Base-by-base conservation (phyloP, 768 basidiomycete species). In the Solioccasus polychromus region DNA sequence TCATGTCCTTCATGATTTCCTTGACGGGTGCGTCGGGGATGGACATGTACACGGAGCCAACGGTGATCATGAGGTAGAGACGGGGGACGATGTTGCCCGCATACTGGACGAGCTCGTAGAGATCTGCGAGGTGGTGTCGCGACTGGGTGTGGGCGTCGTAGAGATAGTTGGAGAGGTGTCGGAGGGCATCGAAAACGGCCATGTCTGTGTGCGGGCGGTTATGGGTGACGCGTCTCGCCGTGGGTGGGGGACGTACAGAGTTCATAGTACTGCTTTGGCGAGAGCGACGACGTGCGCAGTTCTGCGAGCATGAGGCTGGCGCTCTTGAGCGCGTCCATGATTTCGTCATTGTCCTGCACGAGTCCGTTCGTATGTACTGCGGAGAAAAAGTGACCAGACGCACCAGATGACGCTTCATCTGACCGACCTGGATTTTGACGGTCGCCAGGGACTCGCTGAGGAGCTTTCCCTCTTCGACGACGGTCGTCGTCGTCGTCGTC, bases 1-100 rank as follows among this genome's bases (percentile, higher is more conserved):
- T 88, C 95, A 98, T 97, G 68, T 99, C 96, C 76, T 96, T 98
- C 95, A 98, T 99, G 51, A 99, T 92, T 71, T 99, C 95, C 75
- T 93, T 96, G 45, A 98, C 85, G 4, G 95, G 95, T 9, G 95
- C 94, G 48, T 96, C 95, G 3, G 92, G 83, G 41, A 97, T 85
- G 23, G 92, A 93, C 96, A 99, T 98, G 76, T 97, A 99, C 28
- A 98, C 94, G 1, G 95, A 91, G 53, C 96, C 96, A 51, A 99
- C 95, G 30, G 96, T 98, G 58, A 98, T 96, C 96, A 99, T 98
- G 60, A 98, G 88, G 70, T 98, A 92, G 28, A 91, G 75, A 15
- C 92, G 83, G 20, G 92, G 92, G 39, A 95, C 85, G 64, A 96
- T 94, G 65, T 94, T 95, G 62, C 92, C 92, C 28, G 92, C 92